These are phyloP conservation scores for Phytophthora lateralis DNA, from an alignment of 352 stramenopile species.

Conservation along the genomic window DNA sequence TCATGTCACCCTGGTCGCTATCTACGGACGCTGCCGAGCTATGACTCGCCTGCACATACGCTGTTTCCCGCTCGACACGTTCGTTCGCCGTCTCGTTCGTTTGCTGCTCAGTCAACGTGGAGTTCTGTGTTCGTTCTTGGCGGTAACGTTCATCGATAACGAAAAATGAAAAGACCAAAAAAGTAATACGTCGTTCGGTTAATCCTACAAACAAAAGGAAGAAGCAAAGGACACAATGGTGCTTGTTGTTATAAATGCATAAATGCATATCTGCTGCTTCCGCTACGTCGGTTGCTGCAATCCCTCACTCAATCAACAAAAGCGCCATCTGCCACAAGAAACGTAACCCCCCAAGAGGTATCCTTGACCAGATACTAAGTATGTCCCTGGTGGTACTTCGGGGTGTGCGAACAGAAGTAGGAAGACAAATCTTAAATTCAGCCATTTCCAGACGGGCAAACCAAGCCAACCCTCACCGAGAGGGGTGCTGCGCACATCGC, in stretches of 20 bases:
- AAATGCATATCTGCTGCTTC: slow-evolving; percentile 13
- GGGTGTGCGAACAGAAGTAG: slow-evolving; percentile 7
- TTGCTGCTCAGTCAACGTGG: slow-evolving; percentile 13
- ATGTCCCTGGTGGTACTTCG: not conserved
- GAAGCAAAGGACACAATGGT: slow-evolving; percentile 6
- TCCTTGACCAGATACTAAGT: not conserved
- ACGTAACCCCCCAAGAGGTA: slow-evolving; percentile 12
- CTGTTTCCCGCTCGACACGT: slow-evolving; percentile 13
- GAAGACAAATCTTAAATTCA: slow-evolving; percentile 3
- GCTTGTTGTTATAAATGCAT: slow-evolving; percentile 23
- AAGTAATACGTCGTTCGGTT: not conserved
- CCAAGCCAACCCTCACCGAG: slow-evolving; percentile 1
- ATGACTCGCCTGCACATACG: not conserved
- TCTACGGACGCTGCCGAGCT: slow-evolving; percentile 9
- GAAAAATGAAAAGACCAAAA: slow-evolving; percentile 19
- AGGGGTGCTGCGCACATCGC: slow-evolving; percentile 7
- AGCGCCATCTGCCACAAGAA: slow-evolving; percentile 15
- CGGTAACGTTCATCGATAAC: slow-evolving; percentile 15
- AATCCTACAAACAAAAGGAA: not conserved
- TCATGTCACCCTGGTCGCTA: slow-evolving; percentile 6
- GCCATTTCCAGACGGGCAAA: slow-evolving; percentile 14
- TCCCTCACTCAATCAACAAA: slow-evolving; percentile 25
- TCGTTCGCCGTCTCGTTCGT: slow-evolving; percentile 16
- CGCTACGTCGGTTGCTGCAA: slow-evolving; percentile 11
- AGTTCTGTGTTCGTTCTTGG: slow-evolving; percentile 13